Evolutionary conservation across 805 yeast genomes (phyloP).

Genomic region (Lachancea lanzarotensis): DNA sequence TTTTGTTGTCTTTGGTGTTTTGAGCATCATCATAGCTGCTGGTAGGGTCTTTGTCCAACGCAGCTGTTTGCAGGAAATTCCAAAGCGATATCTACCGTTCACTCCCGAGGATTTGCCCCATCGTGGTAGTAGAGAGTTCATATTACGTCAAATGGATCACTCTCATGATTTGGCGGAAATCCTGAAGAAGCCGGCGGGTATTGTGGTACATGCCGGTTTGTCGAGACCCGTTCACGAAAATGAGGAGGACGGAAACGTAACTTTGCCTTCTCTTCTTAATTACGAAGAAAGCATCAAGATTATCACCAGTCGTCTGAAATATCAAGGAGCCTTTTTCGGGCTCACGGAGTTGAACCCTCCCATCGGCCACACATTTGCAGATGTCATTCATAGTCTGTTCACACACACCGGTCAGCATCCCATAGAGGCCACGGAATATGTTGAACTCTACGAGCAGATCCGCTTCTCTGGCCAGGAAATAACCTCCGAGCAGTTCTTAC

Average conservation of each 20-base stretch:
- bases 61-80: constrained; percentile 64
- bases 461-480: constrained; percentile 61
- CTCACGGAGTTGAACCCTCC: constrained; percentile 27
- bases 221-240: constrained; percentile 34
- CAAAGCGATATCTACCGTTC: constrained; percentile 67
- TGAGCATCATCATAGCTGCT: constrained; percentile 46
- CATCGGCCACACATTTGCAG: constrained; percentile 24
- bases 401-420: constrained; percentile 11
- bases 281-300: constrained; percentile 55
- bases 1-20: constrained; percentile 51
- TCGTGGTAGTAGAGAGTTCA: constrained; percentile 34
- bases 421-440: constrained; percentile 31
- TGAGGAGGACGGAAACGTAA: constrained; percentile 26
- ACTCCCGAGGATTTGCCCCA: constrained; percentile 53
- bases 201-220: constrained; percentile 47
- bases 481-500: constrained; percentile 50
- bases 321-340: constrained; percentile 38
- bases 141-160: constrained; percentile 37
- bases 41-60: constrained; percentile 54
- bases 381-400: constrained; percentile 19
- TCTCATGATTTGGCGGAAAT: constrained; percentile 37
- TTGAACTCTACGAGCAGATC: constrained; percentile 56
- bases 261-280: constrained; percentile 36
- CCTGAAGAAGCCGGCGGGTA: constrained; percentile 38
- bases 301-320: constrained; percentile 51